Conservation (phyloP, 352 stramenopile species). For the Pythium grandisporangium region DNA sequence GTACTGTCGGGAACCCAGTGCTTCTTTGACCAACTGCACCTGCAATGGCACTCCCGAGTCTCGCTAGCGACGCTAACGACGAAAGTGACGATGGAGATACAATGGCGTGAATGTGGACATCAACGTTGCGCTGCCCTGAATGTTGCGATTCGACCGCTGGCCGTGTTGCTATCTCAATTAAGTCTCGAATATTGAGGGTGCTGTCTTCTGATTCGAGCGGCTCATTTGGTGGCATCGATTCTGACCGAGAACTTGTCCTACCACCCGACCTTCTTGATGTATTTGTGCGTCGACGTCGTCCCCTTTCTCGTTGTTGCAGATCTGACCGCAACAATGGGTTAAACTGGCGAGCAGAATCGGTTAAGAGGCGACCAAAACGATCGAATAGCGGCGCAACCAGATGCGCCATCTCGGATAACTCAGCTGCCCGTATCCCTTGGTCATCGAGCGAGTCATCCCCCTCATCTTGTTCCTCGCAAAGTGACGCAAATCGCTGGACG, state of each 20-base stretch:
- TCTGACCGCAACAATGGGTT: conserved; percentile 54
- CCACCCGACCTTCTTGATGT: conserved; percentile 16
- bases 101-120: conserved; percentile 85
- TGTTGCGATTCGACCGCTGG: conserved; percentile 14
- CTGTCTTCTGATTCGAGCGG: conserved; percentile 33
- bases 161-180: conserved; percentile 37
- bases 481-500: conserved; percentile 42
- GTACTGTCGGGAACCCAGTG: not conserved
- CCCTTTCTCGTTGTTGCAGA: conserved; percentile 15
- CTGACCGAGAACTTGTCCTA: too few species aligned
- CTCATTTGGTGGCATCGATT: too few species aligned
- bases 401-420: conserved; percentile 60
- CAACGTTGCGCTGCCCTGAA: conserved; percentile 51
- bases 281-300: conserved; percentile 20
- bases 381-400: conserved; percentile 70
- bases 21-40: conserved; percentile 8
- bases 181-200: conserved; percentile 42
- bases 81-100: conserved; percentile 63
- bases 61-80: conserved; percentile 33
- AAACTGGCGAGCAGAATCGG: conserved; percentile 52
- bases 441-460: not conserved
- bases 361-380: conserved; percentile 62
- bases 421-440: conserved; percentile 7
- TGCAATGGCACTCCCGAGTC: conserved; percentile 14
- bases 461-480: conserved; percentile 39